A percentile compares a stretch with the other conserved stretches of the same genome.
Conservation (phyloP, 306 rosid genomes). For the Ormosia semicastrata region DNA sequence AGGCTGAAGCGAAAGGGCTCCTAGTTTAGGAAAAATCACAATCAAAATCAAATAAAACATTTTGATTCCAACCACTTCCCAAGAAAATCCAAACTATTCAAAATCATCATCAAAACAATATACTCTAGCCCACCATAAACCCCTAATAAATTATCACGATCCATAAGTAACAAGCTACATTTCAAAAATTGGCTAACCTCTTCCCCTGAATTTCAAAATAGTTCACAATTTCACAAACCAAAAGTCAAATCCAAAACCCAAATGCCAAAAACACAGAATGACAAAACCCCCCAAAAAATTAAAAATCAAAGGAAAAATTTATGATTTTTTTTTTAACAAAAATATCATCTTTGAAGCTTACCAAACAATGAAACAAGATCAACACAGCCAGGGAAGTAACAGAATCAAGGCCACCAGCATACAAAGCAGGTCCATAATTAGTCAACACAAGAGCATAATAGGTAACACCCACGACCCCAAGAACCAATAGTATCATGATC, state of each 20-base stretch:
- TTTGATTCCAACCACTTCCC: not conserved
- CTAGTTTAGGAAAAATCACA: not conserved
- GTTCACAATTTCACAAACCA: not conserved
- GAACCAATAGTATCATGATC: constrained; percentile 93
- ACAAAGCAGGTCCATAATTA: constrained; percentile 82
- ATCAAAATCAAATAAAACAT: not conserved
- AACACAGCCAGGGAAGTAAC: constrained; percentile 62
- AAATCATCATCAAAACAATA: not conserved
- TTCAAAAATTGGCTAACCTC: constrained; percentile 2
- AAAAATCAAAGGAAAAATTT: not conserved
- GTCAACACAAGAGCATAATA: constrained; percentile 95
- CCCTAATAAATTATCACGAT: constrained; percentile 19
- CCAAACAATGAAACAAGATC: constrained; percentile 90
- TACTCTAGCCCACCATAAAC: not conserved
- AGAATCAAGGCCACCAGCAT: constrained; percentile 66
- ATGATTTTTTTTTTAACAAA: not conserved
- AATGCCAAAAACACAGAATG: not conserved
- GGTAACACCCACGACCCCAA: constrained; percentile 95
- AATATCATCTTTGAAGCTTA: constrained; percentile 38
- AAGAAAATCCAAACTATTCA: not conserved
- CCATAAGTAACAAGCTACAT: constrained; percentile 15
- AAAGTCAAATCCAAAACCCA: not conserved
- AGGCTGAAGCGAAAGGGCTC: not conserved
- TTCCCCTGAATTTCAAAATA: not conserved
- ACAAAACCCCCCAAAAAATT: not conserved